Percentiles rank a stretch among this genome's conserved stretches.
These are phyloP conservation scores for Myriosclerotinia duriaeana DNA, from an alignment of 2,329 filamentous ascomycete species.

Conservation along the genomic window DNA sequence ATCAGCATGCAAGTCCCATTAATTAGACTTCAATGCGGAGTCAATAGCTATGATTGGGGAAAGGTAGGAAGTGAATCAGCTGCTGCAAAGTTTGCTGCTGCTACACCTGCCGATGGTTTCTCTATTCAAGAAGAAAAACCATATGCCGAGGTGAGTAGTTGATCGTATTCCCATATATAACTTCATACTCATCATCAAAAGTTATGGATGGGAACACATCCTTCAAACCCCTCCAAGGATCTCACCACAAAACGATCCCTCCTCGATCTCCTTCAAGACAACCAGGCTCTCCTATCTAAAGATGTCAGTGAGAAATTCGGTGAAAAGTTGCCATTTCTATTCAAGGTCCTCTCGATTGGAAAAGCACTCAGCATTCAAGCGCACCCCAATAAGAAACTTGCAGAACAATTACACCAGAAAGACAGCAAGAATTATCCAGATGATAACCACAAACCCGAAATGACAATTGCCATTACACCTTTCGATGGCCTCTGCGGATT, in stretches of 20 bases:
- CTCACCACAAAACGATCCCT: slow-evolving; percentile 79
- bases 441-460: slow-evolving; percentile 99
- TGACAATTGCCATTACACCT: slow-evolving; percentile 95
- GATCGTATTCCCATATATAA: slow-evolving; percentile 42
- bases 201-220: slow-evolving; percentile 99
- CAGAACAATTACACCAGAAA: slow-evolving; percentile 79
- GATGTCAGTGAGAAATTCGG: slow-evolving; percentile 74
- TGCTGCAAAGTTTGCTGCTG: slow-evolving; percentile 84
- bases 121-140: slow-evolving; percentile 82
- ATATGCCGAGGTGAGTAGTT: slow-evolving; percentile 74
- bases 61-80: slow-evolving; percentile 87
- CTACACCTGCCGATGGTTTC: slow-evolving; percentile 74
- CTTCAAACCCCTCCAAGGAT: slow-evolving; percentile 91
- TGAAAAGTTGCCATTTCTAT: slow-evolving; percentile 86
- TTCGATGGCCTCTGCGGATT: slow-evolving; percentile 98
- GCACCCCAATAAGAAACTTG: slow-evolving; percentile 92
- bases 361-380: slow-evolving; percentile 97
- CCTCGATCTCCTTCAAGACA: slow-evolving; percentile 83
- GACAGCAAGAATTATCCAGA: slow-evolving; percentile 96
- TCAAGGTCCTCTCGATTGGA: slow-evolving; percentile 95
- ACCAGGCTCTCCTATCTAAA: slow-evolving; percentile 75
- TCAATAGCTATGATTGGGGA: slow-evolving; percentile 99
- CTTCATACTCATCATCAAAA: slow-evolving; percentile 43
- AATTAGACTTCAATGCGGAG: slow-evolving; percentile 82
- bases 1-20: slow-evolving; percentile 62